Percentiles rank a stretch among this genome's conserved stretches.
These are phyloP conservation scores for Podila epicladia DNA, from an alignment of 192 early-diverging fungal genomes.

Conservation along the genomic window DNA sequence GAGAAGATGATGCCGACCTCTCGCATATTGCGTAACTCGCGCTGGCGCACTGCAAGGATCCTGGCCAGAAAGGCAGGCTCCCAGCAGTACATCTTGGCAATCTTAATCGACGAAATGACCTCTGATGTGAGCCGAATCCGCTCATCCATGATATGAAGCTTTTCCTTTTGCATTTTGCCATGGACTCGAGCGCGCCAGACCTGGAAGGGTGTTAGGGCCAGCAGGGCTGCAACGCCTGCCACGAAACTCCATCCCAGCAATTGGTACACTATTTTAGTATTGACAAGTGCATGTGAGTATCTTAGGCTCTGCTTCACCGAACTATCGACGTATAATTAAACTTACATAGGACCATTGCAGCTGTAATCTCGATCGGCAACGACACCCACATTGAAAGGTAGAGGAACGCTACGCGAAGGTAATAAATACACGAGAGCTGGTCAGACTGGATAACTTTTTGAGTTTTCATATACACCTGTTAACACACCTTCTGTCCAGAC, in stretches of 20 bases:
- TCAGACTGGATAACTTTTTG: too few relatives aligned
- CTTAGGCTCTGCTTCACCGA: too few relatives aligned
- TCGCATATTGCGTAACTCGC: slow-evolving; percentile 18
- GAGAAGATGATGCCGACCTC: slow-evolving; percentile 20
- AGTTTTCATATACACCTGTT: too few relatives aligned
- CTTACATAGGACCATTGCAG: slow-evolving; percentile 39
- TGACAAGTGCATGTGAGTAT: too few relatives aligned
- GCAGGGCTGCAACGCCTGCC: slow-evolving; percentile 17
- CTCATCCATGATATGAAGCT: slow-evolving; percentile 26
- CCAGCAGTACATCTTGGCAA: slow-evolving; percentile 41
- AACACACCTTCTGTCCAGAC: slow-evolving; percentile 18
- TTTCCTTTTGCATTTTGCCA: slow-evolving; percentile 15
- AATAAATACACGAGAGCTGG: too few relatives aligned
- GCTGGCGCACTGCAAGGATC: slow-evolving; percentile 16
- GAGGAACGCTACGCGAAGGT: background rate
- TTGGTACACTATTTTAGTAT: slow-evolving; percentile 20
- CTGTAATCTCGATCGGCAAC: slow-evolving; percentile 32
- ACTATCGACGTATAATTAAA: background rate
- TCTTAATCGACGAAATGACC: slow-evolving; percentile 20
- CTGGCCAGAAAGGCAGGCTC: slow-evolving; percentile 21
- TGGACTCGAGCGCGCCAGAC: slow-evolving; percentile 22
- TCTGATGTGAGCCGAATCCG: slow-evolving; percentile 31
- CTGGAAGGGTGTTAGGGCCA: slow-evolving; percentile 21
- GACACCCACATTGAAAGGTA: slow-evolving; percentile 27
- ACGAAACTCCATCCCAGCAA: slow-evolving; percentile 36